These are phyloP conservation scores for Pistacia integerrima DNA, from an alignment of 345 rosid species.

Conservation along the genomic window DNA sequence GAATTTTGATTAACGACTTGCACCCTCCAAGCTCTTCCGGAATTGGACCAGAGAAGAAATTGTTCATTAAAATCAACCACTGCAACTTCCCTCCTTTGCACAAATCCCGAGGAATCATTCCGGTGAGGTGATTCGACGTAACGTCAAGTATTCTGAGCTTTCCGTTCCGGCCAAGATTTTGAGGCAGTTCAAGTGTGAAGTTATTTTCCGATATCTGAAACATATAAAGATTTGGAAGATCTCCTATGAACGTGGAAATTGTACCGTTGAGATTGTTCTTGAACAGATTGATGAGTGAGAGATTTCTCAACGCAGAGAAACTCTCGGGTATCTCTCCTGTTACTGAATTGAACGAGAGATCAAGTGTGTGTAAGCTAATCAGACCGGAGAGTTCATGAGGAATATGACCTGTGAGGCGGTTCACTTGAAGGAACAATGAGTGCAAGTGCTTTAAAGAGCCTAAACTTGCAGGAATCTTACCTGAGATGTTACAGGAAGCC, in stretches of 20 bases:
- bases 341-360: constrained; percentile 60
- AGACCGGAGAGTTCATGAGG: constrained; percentile 73
- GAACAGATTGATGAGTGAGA: constrained; percentile 66
- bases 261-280: constrained; percentile 59
- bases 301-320: constrained; percentile 44
- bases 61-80: constrained; percentile 56
- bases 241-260: constrained; percentile 68
- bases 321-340: constrained; percentile 75
- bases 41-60: constrained; percentile 70
- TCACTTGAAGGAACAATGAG: constrained; percentile 73
- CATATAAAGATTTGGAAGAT: constrained; percentile 62
- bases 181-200: too few relatives aligned
- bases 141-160: constrained; percentile 60
- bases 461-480: constrained; percentile 70
- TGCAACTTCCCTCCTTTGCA: constrained; percentile 64
- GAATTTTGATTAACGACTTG: constrained; percentile 54
- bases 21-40: constrained; percentile 74
- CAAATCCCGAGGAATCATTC: constrained; percentile 61
- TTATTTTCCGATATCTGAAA: constrained; percentile 67
- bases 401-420: constrained; percentile 64
- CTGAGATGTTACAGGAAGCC: constrained; percentile 59
- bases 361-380: constrained; percentile 65
- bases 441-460: constrained; percentile 55
- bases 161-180: constrained; percentile 63
- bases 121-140: constrained; percentile 68